phyloP scores from a whole-genome alignment of 2,329 filamentous ascomycete species.

The Trichoderma sp. region DNA sequence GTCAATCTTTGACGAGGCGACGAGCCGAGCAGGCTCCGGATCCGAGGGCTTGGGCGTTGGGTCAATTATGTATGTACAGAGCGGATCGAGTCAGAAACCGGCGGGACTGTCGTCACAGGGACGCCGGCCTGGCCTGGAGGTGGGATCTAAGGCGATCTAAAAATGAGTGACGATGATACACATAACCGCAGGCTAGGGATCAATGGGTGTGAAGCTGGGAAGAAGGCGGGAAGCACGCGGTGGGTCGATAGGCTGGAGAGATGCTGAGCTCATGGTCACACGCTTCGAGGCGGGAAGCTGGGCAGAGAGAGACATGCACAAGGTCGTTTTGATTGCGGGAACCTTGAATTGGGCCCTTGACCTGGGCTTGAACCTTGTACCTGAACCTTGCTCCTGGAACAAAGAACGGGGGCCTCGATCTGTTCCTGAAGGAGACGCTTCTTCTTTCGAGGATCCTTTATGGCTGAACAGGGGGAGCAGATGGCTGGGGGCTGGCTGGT shows the following conservation, averaged over 20 bases:
- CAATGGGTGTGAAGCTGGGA: constrained; percentile 14
- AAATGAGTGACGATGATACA: not conserved
- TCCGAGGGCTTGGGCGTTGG: not conserved
- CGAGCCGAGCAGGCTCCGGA: not conserved
- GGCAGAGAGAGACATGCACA: constrained; percentile 12
- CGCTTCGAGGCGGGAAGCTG: constrained; percentile 19
- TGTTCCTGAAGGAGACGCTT: too few species aligned
- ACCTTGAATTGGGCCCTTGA: not conserved
- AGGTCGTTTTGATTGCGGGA: not conserved
- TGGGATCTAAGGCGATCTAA: not conserved
- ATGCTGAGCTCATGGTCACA: constrained; percentile 25
- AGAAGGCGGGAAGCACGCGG: constrained; percentile 16
- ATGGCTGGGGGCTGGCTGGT: not conserved
- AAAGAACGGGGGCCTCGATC: not conserved
- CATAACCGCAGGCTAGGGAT: constrained; percentile 10
- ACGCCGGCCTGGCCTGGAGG: not conserved
- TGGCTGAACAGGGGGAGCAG: too few species aligned
- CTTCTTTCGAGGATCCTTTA: too few species aligned
- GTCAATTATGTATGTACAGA: too few species aligned
- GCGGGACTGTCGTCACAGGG: not conserved
- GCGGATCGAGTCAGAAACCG: not conserved
- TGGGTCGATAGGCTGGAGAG: constrained; percentile 21
- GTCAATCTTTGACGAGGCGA: not conserved
- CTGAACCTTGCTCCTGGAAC: not conserved
- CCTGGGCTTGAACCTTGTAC: not conserved